These are phyloP conservation scores for Annulohypoxylon stygium DNA, from an alignment of 495 filamentous ascomycete species.

Conservation along the genomic window DNA sequence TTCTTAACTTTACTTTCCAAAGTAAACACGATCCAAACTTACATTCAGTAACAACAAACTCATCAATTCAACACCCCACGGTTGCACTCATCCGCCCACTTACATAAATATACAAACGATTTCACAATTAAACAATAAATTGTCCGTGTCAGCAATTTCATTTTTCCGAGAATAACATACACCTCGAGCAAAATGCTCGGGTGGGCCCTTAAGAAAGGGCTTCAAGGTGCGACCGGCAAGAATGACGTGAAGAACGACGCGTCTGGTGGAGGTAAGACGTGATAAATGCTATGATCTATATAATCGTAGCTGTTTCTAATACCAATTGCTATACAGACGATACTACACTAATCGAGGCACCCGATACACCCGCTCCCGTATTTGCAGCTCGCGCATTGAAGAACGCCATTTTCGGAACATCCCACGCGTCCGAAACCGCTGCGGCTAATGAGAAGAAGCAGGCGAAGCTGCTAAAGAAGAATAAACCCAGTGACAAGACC, in stretches of 20 bases:
- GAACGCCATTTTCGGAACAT: slow-evolving; percentile 90
- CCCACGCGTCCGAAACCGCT: slow-evolving; percentile 55
- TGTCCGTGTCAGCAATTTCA: slow-evolving; percentile 8
- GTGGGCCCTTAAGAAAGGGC: slow-evolving; percentile 64
- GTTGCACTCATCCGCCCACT: neutral
- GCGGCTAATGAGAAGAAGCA: slow-evolving; percentile 21
- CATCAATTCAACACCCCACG: slow-evolving; percentile 7
- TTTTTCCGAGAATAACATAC: slow-evolving; percentile 1
- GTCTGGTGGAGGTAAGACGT: slow-evolving; percentile 48
- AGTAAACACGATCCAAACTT: slow-evolving; percentile 35
- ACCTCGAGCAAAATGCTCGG: slow-evolving; percentile 63
- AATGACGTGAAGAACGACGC: slow-evolving; percentile 42
- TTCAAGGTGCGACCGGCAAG: slow-evolving; percentile 50
- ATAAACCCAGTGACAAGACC: neutral
- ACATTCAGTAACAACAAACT: neutral
- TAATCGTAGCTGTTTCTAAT: slow-evolving; percentile 31
- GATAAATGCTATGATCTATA: slow-evolving; percentile 5
- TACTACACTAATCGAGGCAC: slow-evolving; percentile 71
- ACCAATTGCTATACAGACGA: slow-evolving; percentile 49
- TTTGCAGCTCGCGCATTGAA: slow-evolving; percentile 95
- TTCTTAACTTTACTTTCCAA: slow-evolving; percentile 13
- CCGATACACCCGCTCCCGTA: slow-evolving; percentile 92
- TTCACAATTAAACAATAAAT: slow-evolving; percentile 2
- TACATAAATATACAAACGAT: neutral
- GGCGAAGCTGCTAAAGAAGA: slow-evolving; percentile 19